Evolutionary conservation across 2,329 filamentous ascomycete species (phyloP), one percentile per base, ranked within the genome.

Genomic region (Fusarium multiceps): DNA sequence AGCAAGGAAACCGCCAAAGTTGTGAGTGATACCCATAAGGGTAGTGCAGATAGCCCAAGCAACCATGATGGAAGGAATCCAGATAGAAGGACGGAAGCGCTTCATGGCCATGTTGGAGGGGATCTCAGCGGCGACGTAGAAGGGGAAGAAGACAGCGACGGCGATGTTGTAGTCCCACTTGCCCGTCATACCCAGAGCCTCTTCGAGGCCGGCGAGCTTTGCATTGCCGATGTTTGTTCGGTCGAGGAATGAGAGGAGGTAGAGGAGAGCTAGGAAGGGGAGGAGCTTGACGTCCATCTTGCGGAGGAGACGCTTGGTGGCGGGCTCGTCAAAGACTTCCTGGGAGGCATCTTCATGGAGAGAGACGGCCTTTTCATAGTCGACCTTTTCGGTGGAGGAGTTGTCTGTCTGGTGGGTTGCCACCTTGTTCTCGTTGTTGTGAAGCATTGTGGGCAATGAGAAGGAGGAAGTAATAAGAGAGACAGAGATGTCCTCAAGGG

Each of bases 181-280:
- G 55, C 74, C 76, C 2, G 75, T 74, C 75, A 81, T 77, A 34
- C 59, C 63, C 32, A 79, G 69, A 21, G 72, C 69, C n/a, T 69
- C 59, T 48, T 77, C 75, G 8, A 91, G 79, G 0, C 87, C 86
- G 6, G 87, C 88, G 14, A 90, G 77, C 71, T 83, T 85, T 12
- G 88, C 88, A 75, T 91, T 91, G 20, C 88, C 86, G 45, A 81
- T 77, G 66, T 81, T 81, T 60, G 79, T 74, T 37, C 78, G 76
- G 55, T 81, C 79, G 20, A 81, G 76, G 77, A 88, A 88, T 55
- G 84, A 86, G 14, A 86, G 84, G 3, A 90, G 78, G 67, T 89
- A 89, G 20, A 90, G 82, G 1, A 90, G 74, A 6, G 87, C 84
- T 66, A 90, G 83, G 76, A 89, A 86, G 2, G 88, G 88, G 46